Conservation (phyloP, 129 eudicot species). For the Helichrysum umbraculigerum region DNA sequence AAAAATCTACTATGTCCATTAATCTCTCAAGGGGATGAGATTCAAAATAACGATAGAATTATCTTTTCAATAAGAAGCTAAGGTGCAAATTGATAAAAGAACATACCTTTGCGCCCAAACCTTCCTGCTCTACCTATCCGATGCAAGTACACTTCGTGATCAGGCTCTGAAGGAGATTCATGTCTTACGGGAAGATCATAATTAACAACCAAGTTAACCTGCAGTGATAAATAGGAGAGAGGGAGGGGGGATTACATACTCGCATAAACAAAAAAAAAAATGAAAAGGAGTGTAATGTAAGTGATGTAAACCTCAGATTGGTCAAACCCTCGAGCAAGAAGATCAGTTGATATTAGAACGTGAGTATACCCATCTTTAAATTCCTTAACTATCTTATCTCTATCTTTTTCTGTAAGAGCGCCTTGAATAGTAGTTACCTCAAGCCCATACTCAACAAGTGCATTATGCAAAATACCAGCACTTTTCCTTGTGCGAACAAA, state of each 20-base stretch:
- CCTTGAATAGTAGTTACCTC: slow-evolving; percentile 15
- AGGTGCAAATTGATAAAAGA: neutral
- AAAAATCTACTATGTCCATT: no score
- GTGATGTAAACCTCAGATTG: slow-evolving; percentile 13
- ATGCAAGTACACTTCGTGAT: slow-evolving; percentile 67
- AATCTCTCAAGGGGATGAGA: neutral
- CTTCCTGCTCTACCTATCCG: slow-evolving; percentile 85
- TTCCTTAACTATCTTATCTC: slow-evolving; percentile 19
- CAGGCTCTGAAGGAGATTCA: slow-evolving; percentile 45
- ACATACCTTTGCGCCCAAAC: slow-evolving; percentile 76
- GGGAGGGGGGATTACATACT: neutral
- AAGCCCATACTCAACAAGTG: slow-evolving; percentile 12
- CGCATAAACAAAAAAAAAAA: neutral
- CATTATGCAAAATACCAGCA: slow-evolving; percentile 9
- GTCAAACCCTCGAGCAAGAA: slow-evolving; percentile 22
- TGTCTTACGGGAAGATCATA: slow-evolving; percentile 60
- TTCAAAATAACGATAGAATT: neutral
- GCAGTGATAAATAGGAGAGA: neutral
- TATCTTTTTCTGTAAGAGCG: slow-evolving; percentile 1
- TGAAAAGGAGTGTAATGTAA: neutral
- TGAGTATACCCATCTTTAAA: slow-evolving; percentile 15
- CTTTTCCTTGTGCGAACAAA: slow-evolving; percentile 4
- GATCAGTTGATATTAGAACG: slow-evolving; percentile 16
- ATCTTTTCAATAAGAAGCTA: neutral
- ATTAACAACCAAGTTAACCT: slow-evolving; percentile 83